Conservation (phyloP, 2,329 filamentous ascomycete genomes). For the Hypoxylon sp. region DNA sequence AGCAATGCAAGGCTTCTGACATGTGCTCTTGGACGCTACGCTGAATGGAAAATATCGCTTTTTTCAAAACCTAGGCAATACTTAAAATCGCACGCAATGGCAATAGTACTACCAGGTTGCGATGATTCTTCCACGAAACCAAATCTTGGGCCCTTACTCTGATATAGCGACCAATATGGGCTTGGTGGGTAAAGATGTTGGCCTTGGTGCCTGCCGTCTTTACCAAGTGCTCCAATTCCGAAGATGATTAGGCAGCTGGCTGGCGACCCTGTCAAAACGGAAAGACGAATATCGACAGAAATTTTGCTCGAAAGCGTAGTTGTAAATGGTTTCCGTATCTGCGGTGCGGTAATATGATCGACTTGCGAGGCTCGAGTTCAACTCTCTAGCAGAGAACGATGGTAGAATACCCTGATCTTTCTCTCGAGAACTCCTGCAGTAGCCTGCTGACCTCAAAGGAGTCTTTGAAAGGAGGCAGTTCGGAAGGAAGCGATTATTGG, state of each 20-base stretch:
- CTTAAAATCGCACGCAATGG: slow-evolving; percentile 23
- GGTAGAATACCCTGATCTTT: slow-evolving; percentile 54
- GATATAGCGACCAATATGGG: slow-evolving; percentile 14
- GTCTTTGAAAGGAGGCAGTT: slow-evolving; percentile 54
- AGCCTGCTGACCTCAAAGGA: slow-evolving; percentile 86
- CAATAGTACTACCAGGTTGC: slow-evolving; percentile 2
- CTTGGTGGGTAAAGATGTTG: slow-evolving; percentile 11
- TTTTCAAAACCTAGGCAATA: slow-evolving; percentile 48
- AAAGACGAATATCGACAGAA: slow-evolving; percentile 22
- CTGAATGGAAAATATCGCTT: slow-evolving; percentile 50
- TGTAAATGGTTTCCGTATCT: slow-evolving; percentile 21
- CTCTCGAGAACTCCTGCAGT: slow-evolving; percentile 74
- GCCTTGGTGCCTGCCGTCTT: slow-evolving; percentile 5
- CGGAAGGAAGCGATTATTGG: slow-evolving; percentile 46
- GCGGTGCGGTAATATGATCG: slow-evolving; percentile 32
- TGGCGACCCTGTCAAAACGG: slow-evolving; percentile 20
- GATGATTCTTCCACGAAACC: slow-evolving; percentile 1
- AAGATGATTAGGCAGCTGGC: slow-evolving; percentile 14
- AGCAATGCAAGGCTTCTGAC: slow-evolving; percentile 53
- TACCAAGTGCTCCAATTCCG: slow-evolving; percentile 9
- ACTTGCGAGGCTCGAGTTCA: slow-evolving; percentile 42
- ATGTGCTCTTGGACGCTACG: slow-evolving; percentile 46
- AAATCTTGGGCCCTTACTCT: slow-evolving; percentile 9
- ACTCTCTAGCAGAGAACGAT: slow-evolving; percentile 50
- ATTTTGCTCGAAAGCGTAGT: slow-evolving; percentile 14